These are phyloP conservation scores for Chloromonas sp. DNA, from an alignment of 163 green algal species.

Conservation along the genomic window DNA sequence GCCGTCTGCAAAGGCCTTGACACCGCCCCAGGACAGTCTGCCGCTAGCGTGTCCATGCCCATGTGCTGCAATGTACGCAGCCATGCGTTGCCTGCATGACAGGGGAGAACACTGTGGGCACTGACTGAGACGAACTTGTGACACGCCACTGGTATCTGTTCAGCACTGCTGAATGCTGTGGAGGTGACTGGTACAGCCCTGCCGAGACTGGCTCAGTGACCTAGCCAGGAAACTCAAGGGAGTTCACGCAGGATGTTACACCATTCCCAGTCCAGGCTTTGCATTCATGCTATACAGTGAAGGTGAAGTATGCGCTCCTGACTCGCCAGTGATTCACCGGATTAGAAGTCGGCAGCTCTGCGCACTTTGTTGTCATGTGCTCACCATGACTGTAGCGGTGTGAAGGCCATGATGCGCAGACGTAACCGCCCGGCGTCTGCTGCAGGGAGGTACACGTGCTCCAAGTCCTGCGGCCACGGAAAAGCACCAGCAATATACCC, in stretches of 20 bases:
- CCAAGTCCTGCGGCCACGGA: not conserved
- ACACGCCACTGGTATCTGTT: too few relatives aligned
- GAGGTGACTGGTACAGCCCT: too few relatives aligned
- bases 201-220: too few relatives aligned
- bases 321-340: too few relatives aligned
- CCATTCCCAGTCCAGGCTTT: too few relatives aligned
- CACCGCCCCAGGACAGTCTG: conserved; percentile 55
- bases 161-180: too few relatives aligned
- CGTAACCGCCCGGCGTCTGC: conserved; percentile 40
- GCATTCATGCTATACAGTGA: too few relatives aligned
- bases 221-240: too few relatives aligned
- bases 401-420: conserved; percentile 47
- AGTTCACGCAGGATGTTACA: too few relatives aligned
- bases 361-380: too few relatives aligned
- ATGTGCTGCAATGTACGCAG: conserved; percentile 19
- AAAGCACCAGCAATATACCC: not conserved
- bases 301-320: too few relatives aligned
- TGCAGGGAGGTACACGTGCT: conserved; percentile 41
- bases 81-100: conserved; percentile 36
- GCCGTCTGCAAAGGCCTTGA: conserved; percentile 78
- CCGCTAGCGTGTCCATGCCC: conserved; percentile 37
- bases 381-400: conserved; percentile 48
- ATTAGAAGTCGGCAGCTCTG: too few relatives aligned
- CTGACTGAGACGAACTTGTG: not conserved
- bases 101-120: not conserved